Conservation (phyloP, 164 flowering plant genomes). For the Vitis rupestris region DNA sequence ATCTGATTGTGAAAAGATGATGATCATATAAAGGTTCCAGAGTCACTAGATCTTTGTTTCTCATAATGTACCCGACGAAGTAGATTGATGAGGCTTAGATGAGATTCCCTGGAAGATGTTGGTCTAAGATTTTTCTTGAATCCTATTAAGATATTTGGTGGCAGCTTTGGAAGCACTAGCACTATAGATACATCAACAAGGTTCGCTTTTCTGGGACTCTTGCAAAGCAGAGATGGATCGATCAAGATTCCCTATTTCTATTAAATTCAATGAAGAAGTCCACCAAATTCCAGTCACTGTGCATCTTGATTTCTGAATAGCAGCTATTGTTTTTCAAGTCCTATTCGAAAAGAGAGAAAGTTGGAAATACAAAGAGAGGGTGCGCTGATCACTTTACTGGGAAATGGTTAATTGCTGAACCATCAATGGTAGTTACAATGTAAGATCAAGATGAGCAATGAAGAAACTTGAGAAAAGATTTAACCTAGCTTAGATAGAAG, state of each 20-base stretch:
- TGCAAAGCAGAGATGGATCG: no score
- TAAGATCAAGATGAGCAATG: no score
- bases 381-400: no score
- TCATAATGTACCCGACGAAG: conserved; percentile 73
- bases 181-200: conserved; percentile 24
- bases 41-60: conserved; percentile 94
- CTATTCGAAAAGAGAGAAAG: conserved; percentile 70
- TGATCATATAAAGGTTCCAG: conserved; percentile 93
- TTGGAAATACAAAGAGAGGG: conserved; percentile 45
- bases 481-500: no score
- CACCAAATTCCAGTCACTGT: conserved; percentile 15
- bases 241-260: no score
- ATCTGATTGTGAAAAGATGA: conserved; percentile 20
- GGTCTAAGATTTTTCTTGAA: conserved; percentile 94
- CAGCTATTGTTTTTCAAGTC: conserved; percentile 66
- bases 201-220: no score
- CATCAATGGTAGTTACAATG: no score
- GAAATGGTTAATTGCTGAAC: no score
- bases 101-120: conserved; percentile 35
- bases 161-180: conserved; percentile 95
- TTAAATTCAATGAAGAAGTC: no score
- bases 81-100: conserved; percentile 60
- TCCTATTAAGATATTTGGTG: conserved; percentile 88
- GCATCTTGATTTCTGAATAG: conserved; percentile 66
- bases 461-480: no score